phyloP scores from a whole-genome alignment of 208 protist genomes.

The Acanthamoeba sp. region DNA sequence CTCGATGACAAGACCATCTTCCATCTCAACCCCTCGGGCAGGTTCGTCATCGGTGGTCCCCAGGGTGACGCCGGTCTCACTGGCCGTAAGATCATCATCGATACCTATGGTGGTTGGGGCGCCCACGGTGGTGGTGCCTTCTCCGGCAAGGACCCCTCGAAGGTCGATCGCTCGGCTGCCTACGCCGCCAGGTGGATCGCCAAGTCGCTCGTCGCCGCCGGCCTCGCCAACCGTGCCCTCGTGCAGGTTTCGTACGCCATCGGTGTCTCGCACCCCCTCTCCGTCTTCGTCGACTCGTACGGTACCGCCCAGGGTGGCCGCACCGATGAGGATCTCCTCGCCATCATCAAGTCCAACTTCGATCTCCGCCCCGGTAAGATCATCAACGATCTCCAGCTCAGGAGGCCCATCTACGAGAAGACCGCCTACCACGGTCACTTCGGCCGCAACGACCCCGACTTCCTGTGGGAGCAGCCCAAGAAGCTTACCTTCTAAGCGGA shows the following conservation, averaged over 20 bases:
- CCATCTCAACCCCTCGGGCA: conserved; percentile 99
- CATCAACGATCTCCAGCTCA: conserved; percentile 96
- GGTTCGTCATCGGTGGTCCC: conserved; percentile 99
- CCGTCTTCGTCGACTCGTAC: conserved; percentile 99
- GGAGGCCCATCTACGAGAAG: conserved; percentile 97
- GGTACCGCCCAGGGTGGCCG: conserved; percentile 93
- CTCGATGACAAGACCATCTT: conserved; percentile 97
- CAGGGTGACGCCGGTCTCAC: conserved; percentile 99
- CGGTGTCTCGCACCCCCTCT: conserved; percentile 98
- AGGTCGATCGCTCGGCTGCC: conserved; percentile 99
- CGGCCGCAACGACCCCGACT: conserved; percentile 96
- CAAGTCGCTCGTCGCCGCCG: conserved; percentile 98
- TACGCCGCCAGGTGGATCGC: conserved; percentile 99
- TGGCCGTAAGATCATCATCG: conserved; percentile 99
- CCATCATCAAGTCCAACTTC: conserved; percentile 98
- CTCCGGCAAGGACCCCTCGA: conserved; percentile 99
- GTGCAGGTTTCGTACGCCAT: conserved; percentile 99
- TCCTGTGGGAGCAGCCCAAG: conserved; percentile 99
- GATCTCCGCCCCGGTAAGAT: conserved; percentile 98
- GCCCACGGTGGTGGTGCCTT: conserved; percentile 99
- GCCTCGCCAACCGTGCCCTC: conserved; percentile 95
- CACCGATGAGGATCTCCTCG: conserved; percentile 90
- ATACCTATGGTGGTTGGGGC: conserved; percentile 99
- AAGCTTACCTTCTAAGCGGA: conserved; percentile 91
- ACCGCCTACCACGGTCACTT: conserved; percentile 99